Percentiles rank a stretch among this genome's conserved stretches.
phyloP scores from a whole-genome alignment of 75 land plant species.

The Pseudotsuga menziesii region DNA sequence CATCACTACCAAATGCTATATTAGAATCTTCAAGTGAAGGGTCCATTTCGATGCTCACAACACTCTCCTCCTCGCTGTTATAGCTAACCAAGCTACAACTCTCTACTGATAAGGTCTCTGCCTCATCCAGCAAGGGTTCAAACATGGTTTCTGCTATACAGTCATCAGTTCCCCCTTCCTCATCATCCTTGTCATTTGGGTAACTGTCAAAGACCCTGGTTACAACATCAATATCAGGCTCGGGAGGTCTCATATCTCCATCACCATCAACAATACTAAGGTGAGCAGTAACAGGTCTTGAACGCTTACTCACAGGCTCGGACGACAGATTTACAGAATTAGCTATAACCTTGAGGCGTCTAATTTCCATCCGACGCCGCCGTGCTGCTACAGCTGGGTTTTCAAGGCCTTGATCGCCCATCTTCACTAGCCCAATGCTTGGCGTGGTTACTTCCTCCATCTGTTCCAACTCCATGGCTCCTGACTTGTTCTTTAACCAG shows the following conservation, averaged over 20 bases:
- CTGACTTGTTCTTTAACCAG: not conserved
- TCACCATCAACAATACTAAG: not conserved
- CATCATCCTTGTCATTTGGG: not conserved
- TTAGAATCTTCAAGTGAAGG: not conserved
- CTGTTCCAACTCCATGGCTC: not conserved
- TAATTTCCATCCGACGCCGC: constrained; percentile 36
- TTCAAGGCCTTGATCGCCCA: constrained; percentile 4
- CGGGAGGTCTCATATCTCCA: not conserved
- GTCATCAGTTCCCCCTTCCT: not conserved
- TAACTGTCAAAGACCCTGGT: not conserved
- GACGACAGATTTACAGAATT: constrained; percentile 7
- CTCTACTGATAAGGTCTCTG: constrained; percentile 5
- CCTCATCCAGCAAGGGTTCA: not conserved
- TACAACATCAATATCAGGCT: constrained; percentile 5
- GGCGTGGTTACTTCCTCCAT: constrained; percentile 6
- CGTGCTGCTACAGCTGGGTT: constrained; percentile 15
- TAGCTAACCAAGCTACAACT: constrained; percentile 5
- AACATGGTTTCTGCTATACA: not conserved
- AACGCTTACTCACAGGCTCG: constrained; percentile 14
- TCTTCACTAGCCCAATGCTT: constrained; percentile 3
- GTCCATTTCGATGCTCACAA: constrained; percentile 2
- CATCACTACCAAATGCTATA: not conserved
- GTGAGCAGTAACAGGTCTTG: not conserved
- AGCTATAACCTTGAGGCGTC: constrained; percentile 23
- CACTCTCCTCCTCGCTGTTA: constrained; percentile 15